Evolutionary conservation across 73 alveolate genomes (phyloP).

Genomic region (Durusdinium trenchii): DNA sequence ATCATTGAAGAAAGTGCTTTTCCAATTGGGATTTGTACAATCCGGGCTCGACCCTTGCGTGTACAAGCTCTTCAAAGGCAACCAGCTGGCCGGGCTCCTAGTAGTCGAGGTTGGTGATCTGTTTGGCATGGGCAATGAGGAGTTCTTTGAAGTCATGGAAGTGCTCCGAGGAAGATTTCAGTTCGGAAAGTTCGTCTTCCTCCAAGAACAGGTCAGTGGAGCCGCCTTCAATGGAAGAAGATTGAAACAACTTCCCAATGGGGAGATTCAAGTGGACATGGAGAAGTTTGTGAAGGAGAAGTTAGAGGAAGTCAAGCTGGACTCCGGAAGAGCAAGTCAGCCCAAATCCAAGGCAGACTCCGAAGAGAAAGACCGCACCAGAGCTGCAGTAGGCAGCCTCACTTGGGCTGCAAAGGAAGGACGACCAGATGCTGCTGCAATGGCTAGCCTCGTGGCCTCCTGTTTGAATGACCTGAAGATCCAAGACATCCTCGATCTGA

Average conservation of each 20-base stretch:
- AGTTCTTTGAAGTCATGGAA: neutral
- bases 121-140: neutral
- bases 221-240: too few species aligned
- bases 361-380: neutral
- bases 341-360: neutral
- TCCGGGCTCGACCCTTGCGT: neutral
- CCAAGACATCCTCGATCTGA: neutral
- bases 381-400: neutral
- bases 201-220: neutral
- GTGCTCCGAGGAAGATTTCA: neutral
- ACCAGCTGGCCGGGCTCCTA: neutral
- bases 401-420: too few species aligned
- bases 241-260: too few species aligned
- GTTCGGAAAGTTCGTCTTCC: constrained; percentile 1
- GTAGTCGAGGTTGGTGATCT: constrained; percentile 23
- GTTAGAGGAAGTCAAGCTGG: neutral
- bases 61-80: neutral
- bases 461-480: neutral
- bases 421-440: neutral
- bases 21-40: neutral
- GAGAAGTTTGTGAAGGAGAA: too few species aligned
- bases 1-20: neutral
- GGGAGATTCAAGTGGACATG: too few species aligned
- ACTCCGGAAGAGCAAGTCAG: neutral
- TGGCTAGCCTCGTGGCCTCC: neutral